Base-by-base conservation (phyloP, 371 early-diverging fungal genomes). In the Mucor irregularis region DNA sequence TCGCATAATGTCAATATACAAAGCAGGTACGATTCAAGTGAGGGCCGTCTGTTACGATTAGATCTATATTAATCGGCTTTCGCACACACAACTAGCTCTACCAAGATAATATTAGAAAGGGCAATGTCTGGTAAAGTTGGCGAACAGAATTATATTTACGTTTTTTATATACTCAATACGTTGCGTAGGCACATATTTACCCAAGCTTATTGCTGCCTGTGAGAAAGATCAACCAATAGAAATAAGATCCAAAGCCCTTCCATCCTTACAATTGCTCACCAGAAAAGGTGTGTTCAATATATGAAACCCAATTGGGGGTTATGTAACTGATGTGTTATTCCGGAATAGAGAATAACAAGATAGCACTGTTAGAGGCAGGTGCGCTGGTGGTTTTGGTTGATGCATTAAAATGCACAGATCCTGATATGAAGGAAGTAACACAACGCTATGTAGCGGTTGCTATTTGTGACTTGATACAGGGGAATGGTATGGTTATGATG, bases 381-480 rank as follows among this genome's bases (percentile, higher is more conserved):
- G 84, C 83, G 5, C 57, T 90, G 26, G 66, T 77, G 35, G 81
- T 89, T 6, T 64, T 92, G 5, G 86, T 83, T 5, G 71, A 82
- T 31, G 74, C 85, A 1, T 55, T 92, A n/a, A 76, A 73, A 49
- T 69, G 69, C 19, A 66, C 62, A 25, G 76, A 79, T 5, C 62
- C 76, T 4, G 73, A 66, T 2, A 83, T 84, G 63, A 73, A 74
- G 9, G 88, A 86, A 51, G 74, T 77, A 5, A 82, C 84, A 0
- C 80, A 85, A 16, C 74, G 89, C 7, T 83, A 87, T 62, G 89
- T 85, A 1, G 83, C 90, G 6, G 85, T 88, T 2, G 81, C 88
- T 13, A 70, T 92, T 17, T 89, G 84, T 47, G 85, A 87, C 44
- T 53, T 92, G n/a, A 82, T 89, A 7, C 78, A 82, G 37, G 78